phyloP scores from a whole-genome alignment of 495 filamentous ascomycete genomes.

The Cercophora sp. region DNA sequence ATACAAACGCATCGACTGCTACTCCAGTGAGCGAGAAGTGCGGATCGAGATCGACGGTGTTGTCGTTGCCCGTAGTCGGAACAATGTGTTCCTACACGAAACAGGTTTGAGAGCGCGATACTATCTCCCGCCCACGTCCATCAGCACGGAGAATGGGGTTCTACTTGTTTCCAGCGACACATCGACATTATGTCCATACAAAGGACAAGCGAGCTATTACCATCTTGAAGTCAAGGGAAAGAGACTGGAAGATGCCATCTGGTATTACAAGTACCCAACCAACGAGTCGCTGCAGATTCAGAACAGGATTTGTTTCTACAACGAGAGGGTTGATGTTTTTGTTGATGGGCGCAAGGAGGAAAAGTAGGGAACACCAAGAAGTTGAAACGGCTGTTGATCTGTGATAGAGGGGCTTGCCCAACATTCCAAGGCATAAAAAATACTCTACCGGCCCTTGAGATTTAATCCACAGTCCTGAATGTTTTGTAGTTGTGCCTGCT shows the following conservation, averaged over 20 bases:
- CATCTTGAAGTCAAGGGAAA: conserved; percentile 16
- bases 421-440: too few species aligned
- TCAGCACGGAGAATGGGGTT: conserved; percentile 24
- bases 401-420: too few species aligned
- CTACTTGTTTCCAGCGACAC: conserved; percentile 41
- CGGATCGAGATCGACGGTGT: conserved; percentile 44
- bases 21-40: conserved; percentile 46
- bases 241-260: conserved; percentile 43
- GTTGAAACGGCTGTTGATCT: too few species aligned
- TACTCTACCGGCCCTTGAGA: too few species aligned
- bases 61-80: conserved; percentile 38
- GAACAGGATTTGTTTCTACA: conserved; percentile 54
- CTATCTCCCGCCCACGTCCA: conserved; percentile 46
- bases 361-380: too few species aligned
- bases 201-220: conserved; percentile 53
- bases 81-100: conserved; percentile 45
- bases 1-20: conserved; percentile 55
- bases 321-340: conserved; percentile 60
- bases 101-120: conserved; percentile 49
- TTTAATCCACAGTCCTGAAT: too few species aligned
- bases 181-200: conserved; percentile 51
- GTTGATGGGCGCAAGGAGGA: too few species aligned
- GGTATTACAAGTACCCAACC: conserved; percentile 53
- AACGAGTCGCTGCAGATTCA: conserved; percentile 44
- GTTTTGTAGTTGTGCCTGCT: too few species aligned